Evolutionary conservation across 2,329 filamentous ascomycete genomes (phyloP), one percentile per base, ranked within the genome.

Genomic region (Botrytis porri): DNA sequence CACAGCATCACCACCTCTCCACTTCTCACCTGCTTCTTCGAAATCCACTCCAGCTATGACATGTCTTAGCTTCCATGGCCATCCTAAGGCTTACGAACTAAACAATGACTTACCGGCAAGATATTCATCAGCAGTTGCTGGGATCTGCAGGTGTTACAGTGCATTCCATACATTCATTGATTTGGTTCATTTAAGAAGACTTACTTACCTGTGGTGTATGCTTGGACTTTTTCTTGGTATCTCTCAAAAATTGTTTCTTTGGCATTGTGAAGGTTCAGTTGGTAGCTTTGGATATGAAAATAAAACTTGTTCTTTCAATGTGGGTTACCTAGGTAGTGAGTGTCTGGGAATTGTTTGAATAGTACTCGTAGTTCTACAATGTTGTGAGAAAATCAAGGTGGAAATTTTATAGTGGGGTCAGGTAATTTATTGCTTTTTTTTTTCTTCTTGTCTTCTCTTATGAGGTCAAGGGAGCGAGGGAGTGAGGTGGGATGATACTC

Each of bases 21-120:
- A 93, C 85, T 94, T 94, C 75, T 91, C 90, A 10, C 90, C 91
- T 8, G 89, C 89, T 81, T 92, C 89, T 82, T 94, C 91, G 74
- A 89, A 86, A 45, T 90, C 87, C 71, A 93, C 90, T 18, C 90
- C 91, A 37, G 86, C 88, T 86, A 71, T 54, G 70, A 43, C 35
- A 29, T n/a, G 37, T 54, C 60, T 78, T 22, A 79, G 74, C 62
- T 54, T n/a, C 29, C 18, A 25, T 73, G 51, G n/a, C 67, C 20
- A 6, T 10, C 35, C 35, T 25, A 5, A 18, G 32, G 61, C 62
- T 35, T 16, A 43, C 35, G 22, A 18, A 41, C n/a, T 32, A 25
- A 69, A 57, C 1, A 5, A 48, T 39, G 41, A 76, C 81, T 75
- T 80, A 87, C 86, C 85, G 74, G 88, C 89, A 70, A 92, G 85